Base-by-base conservation (phyloP, 495 filamentous ascomycete species). In the Evernia prunastri region DNA sequence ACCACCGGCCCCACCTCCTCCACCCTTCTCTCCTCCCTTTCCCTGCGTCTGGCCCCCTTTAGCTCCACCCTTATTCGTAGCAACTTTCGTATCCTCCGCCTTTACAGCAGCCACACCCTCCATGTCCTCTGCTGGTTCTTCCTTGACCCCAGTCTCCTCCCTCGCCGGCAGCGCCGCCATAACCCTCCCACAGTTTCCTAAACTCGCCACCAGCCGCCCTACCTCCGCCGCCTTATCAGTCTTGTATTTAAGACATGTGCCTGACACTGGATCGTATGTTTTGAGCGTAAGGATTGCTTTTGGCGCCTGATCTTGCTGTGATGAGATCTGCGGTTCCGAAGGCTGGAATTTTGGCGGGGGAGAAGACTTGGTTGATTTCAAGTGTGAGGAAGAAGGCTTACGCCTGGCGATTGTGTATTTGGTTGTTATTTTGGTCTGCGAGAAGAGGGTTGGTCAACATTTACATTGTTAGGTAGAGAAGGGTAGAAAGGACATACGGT, bases 211-310 rank as follows among this genome's bases (percentile, higher is more conserved):
- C 72, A 97, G 73, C 40, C 94, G 78, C 4, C 86, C 84, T 6
- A 98, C 93, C 74, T 97, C 92, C 23, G 90, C 89, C n/a, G 86
- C 87, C 70, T 95, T 96, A 73, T 88, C 85, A 23, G 94, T 96
- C 71, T 83, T 82, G 78, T 96, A 98, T 75, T 96, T 96, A 40
- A 98, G 83, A 61, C 87, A 86, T 56, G 85, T 83, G 67, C 94
- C 94, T 17, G 87, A 86, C 35, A 74, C 75, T 0, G 94, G 90
- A 74, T 96, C 91, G 80, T 84, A 98, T 20, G 92, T 96, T 78
- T 96, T 97, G 36, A 97, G 79, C 0, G 82, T 87, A 35, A 98
- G 85, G 31, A 79, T 81, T 65, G 88, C 90, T 67, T 85, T 77
- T 58, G 73, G 71, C 17, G 69, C 45, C 60, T 72, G 13, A 72